Evolutionary conservation across 2,329 filamentous ascomycete genomes (phyloP).

Genomic region (Cladosporium sp.): DNA sequence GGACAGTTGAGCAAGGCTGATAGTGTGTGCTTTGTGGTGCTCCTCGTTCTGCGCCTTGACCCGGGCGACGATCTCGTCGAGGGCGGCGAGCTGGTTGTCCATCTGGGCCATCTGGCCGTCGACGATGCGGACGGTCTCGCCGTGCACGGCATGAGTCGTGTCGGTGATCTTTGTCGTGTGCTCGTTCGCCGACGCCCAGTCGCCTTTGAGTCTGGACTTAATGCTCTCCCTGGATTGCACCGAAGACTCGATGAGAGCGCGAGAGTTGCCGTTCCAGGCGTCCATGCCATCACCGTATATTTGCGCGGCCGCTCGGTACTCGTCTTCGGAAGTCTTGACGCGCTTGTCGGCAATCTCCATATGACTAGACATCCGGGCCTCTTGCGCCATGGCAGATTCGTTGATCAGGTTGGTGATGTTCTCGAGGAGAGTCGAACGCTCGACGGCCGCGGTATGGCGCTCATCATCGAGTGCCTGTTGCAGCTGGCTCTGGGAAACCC

Average conservation of each 20-base stretch:
- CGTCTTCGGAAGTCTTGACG: slow-evolving; percentile 43
- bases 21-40: slow-evolving; percentile 64
- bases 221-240: slow-evolving; percentile 67
- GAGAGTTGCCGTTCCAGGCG: slow-evolving; percentile 64
- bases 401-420: slow-evolving; percentile 76
- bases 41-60: slow-evolving; percentile 73
- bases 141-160: slow-evolving; percentile 80
- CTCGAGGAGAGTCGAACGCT: slow-evolving; percentile 65
- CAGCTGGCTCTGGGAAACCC: slow-evolving; percentile 59
- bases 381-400: slow-evolving; percentile 66
- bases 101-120: slow-evolving; percentile 84
- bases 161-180: slow-evolving; percentile 78
- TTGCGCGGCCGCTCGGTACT: slow-evolving; percentile 50
- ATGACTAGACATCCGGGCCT: slow-evolving; percentile 60
- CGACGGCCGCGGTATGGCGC: slow-evolving; percentile 62
- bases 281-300: slow-evolving; percentile 68
- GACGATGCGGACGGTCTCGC: slow-evolving; percentile 82
- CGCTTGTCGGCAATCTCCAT: slow-evolving; percentile 57
- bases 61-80: slow-evolving; percentile 83
- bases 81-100: slow-evolving; percentile 76
- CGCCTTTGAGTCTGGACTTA: slow-evolving; percentile 75
- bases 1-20: slow-evolving; percentile 61
- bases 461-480: slow-evolving; percentile 70
- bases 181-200: slow-evolving; percentile 74
- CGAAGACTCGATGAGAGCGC: slow-evolving; percentile 63